Evolutionary conservation across 2,329 filamentous ascomycete genomes (phyloP), one percentile per base, ranked within the genome.

Genomic region (Calonectria leucothoes): DNA sequence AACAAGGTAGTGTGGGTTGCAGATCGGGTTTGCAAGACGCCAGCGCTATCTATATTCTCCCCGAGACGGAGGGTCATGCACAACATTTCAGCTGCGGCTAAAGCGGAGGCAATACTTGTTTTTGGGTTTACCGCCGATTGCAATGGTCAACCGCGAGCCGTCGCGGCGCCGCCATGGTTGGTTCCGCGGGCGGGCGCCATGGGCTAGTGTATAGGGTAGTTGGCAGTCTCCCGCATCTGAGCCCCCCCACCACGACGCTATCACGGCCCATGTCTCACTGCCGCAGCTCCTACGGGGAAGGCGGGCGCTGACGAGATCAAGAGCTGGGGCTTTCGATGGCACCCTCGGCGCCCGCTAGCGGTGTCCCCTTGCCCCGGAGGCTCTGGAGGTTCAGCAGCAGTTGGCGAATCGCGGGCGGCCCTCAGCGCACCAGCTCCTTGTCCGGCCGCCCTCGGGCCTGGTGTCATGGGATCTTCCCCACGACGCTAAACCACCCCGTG

Each of bases 51-150:
- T 39, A 5, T 27, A 6, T 39, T 61, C 33, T 61, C 55, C 55
- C 55, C 55, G 55, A 61, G 55, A 61, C 27, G 55, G 55, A 59
- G 33, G 55, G 55, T 61, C 55, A 61, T 61, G 55, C 55, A 61
- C 33, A 12, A 61, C 55, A 61, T 23, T 61, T 59, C 7, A 6
- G 31, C 33, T 27, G 55, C 55, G 55, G 55, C 33, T 61, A 39
- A 17, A 39, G 55, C 33, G 55, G 55, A 61, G 23, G 14, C 12
- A 59, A 27, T 25, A 27, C 23, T 7, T 29, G 14, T 6, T 17
- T 35, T 27, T 29, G 14, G 3, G 8, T 35, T 27, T 39, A 11
- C 20, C 11, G 7, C 6, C 14, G 4, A 25, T 8, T 12, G 17
- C 17, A 61, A 39, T 61, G 55, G 55, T 29, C 20, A 20, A 61